Base-by-base conservation (phyloP, 225 moss, liverwort and hornwort genomes). In the Lunularia cruciata region DNA sequence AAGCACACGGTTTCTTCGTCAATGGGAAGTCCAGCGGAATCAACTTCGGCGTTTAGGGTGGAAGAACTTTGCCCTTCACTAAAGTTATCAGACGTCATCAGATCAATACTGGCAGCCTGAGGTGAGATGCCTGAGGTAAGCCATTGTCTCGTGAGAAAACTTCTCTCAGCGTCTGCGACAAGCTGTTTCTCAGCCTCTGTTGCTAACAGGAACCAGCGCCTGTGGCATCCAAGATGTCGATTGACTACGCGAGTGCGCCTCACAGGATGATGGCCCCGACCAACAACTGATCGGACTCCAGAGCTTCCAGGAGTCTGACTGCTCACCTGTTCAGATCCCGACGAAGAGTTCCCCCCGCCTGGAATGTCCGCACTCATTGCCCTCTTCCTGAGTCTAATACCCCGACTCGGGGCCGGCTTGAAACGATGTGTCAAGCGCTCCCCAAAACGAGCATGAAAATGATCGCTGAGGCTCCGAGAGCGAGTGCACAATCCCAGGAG, bases 391-490 rank as follows among this genome's bases (percentile, higher is more conserved):
- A 45, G 46, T 46, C 63, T 45, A 9, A 28, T 46, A 23, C 40
- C 23, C 9, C 67, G 53, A 19, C 52, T 34, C 34, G 35, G 51
- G 7, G 22, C 3, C 3, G 52, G 67, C 52, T 67, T 67, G 34
- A 67, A 67, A 25, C 51, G 67, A 53, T 67, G 67, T 8, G 32
- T 45, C 34, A 52, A 23, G 14, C 67, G 67, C 30, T 67, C 67
- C 22, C 67, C 67, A 52, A 67, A 67, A 22, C 67, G 67, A 15
- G 67, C 51, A 8, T 67, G 67, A 26, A 67, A 67, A 20, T 67
- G 67, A 20, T 67, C 67, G 8, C 26, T 51, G n/a, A 67, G 53
- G 23, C 32, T 22, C 34, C n/a, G 32, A 14, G 51, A 16, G 25
- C 30, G 63, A 46, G 30, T 46, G 8, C 30, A 13, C 0, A 25